Base-by-base conservation (phyloP, 441 rosid species). In the Syzygium syzygioides region DNA sequence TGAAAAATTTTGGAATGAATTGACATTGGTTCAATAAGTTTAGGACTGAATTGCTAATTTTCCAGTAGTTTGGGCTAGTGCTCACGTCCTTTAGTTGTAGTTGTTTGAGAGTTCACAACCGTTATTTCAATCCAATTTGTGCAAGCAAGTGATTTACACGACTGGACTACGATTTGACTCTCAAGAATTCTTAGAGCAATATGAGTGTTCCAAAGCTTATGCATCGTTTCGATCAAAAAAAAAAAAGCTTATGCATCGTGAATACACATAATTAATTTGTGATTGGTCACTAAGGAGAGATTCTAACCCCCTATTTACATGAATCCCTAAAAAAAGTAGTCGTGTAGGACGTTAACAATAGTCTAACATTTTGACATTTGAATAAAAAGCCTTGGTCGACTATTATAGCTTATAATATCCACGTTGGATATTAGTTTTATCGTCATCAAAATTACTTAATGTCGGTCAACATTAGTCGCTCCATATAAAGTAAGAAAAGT, bases 31-130 rank as follows among this genome's bases (percentile, higher is more conserved):
- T 34, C 28, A 10, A 34, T 34, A 34, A 4, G 2, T 19, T 10
- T 34, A 68, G 26, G 15, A 4, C 32, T 59, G 7, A 26, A 26
- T 59, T 59, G 30, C 17, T 26, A 26, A 26, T 59, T 59, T 59
- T 59, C 3, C 30, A 7, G 1, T n/a, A 3, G 11, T 64, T 9
- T 0, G 0, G 18, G 71, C 20, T 64, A 30, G 9, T 64, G 20
- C 20, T 64, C 30, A 32, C 11, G 0, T 64, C 20, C 20, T n/a
- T 2, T 64, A 3, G 10, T 64, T 7, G 1, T 30, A 64, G 4
- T 64, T 64, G 11, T 7, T 64, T 11, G 9, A 62, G 68, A 62
- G 68, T 62, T 62, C 14, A 62, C 37, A 64, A 64, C 3, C 18
- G 10, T 20, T 30, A 30, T 64, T 19, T 64, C 71, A 64, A 64